Base-by-base conservation (phyloP, 805 yeast genomes). In the Priceomyces castillae region DNA sequence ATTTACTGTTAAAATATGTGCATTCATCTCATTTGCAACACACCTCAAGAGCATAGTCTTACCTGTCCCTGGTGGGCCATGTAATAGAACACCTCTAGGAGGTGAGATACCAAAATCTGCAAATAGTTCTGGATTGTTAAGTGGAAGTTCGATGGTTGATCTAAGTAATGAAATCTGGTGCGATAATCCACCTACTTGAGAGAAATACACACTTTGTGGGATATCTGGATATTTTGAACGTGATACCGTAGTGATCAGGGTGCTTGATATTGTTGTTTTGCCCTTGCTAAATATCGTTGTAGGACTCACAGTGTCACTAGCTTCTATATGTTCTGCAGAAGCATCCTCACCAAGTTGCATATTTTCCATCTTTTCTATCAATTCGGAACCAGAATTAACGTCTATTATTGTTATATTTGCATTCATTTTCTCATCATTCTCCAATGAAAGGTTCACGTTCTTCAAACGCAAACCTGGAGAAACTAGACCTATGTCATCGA, bases 61-160 rank as follows among this genome's bases (percentile, higher is more conserved):
- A 40, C 99, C 99, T 0, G 97, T 92, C 3, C 99, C 99, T 2
- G 98, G 94, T 2, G 97, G 96, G 0, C 99, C 99, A 65, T 92
- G 96, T 10, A 92, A 65, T 12, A 92, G 67, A n/a, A 92, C 81
- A 28, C 99, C 99, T 44, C 97, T 73, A 11, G 97, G 97, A 7
- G 99, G 97, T 7, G 84, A 75, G 15, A 90, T 84, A n/a, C 92
- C 90, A 67, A 92, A 94, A 42, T 86, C 81, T 6, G 82, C 73
- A 54, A 90, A 92, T 25, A 89, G 64, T 4, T 76, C 74, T 0
- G 97, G 96, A 44, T 80, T 80, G 46, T 82, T 80, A 19, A 94
- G 71, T 0, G 99, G 97, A 2, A 92, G 70, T 42, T 86, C 86
- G 7, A 90, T 80, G 0, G 90, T 80, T 5, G 84, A 73, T 41